Evolutionary conservation across 1,284 basidiomycete genomes (phyloP).

Genomic region (Ceratobasidium sp.): DNA sequence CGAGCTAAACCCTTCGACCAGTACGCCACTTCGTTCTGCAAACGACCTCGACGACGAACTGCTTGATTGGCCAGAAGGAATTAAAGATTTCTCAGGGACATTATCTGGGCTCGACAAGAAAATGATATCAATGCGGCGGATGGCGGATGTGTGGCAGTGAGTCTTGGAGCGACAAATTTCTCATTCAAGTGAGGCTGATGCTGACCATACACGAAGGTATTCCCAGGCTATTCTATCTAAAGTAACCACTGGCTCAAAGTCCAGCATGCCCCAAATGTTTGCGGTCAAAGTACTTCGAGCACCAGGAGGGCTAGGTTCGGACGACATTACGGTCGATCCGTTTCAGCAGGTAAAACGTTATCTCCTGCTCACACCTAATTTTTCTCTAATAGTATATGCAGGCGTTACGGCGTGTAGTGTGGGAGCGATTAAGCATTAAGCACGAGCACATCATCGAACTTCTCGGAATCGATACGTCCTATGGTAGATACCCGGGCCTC

Average conservation of each 20-base stretch:
- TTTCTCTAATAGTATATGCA: background rate
- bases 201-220: background rate
- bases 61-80: slow-evolving; percentile 8
- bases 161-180: background rate
- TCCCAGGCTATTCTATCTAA: background rate
- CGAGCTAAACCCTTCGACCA: background rate
- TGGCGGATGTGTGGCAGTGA: slow-evolving; percentile 35
- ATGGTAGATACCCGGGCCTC: slow-evolving; percentile 17
- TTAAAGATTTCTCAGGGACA: background rate
- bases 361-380: background rate
- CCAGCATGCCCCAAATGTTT: background rate
- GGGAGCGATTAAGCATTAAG: slow-evolving; percentile 1
- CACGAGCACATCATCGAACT: slow-evolving; percentile 8
- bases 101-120: background rate
- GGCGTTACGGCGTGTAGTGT: background rate
- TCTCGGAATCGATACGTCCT: slow-evolving; percentile 12
- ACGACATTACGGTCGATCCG: background rate
- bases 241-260: background rate
- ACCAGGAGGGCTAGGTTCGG: background rate
- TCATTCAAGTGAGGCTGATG: background rate
- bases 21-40: background rate
- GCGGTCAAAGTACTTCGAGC: slow-evolving; percentile 21
- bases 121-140: slow-evolving; percentile 4
- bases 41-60: background rate
- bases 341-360: slow-evolving; percentile 9